These are phyloP conservation scores for Cladorrhinum samala DNA, from an alignment of 495 filamentous ascomycete genomes.

Conservation along the genomic window DNA sequence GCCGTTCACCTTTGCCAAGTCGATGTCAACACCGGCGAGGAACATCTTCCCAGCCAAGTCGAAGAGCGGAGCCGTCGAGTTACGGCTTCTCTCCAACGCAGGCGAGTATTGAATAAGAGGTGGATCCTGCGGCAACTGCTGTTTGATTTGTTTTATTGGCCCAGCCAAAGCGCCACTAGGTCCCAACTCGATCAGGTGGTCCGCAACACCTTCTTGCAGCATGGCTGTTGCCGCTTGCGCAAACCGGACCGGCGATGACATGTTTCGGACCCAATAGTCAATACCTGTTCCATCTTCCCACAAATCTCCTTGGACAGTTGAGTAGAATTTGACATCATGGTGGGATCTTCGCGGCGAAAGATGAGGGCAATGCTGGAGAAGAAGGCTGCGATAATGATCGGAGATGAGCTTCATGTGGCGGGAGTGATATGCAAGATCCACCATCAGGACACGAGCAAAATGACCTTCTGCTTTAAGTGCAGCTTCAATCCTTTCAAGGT, in stretches of 20 bases:
- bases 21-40: conserved; percentile 14
- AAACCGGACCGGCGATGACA: conserved; percentile 28
- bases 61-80: conserved; percentile 20
- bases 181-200: conserved; percentile 44
- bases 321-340: not conserved
- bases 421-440: conserved; percentile 39
- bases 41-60: conserved; percentile 14
- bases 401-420: conserved; percentile 16
- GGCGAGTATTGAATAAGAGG: conserved; percentile 16
- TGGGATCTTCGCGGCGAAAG: not conserved
- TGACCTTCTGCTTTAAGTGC: conserved; percentile 15
- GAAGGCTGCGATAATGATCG: conserved; percentile 17
- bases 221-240: conserved; percentile 14
- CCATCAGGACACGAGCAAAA: conserved; percentile 27
- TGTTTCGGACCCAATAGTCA: conserved; percentile 25
- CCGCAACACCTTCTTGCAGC: not conserved
- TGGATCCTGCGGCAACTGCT: not conserved
- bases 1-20: not conserved
- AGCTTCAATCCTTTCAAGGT: conserved; percentile 30
- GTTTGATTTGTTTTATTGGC: conserved; percentile 15
- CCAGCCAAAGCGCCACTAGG: conserved; percentile 43
- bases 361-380: not conserved
- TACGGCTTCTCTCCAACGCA: conserved; percentile 21
- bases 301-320: not conserved
- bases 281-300: not conserved